These are phyloP conservation scores for Boletus sensibilis DNA, from an alignment of 768 basidiomycete species.

Conservation along the genomic window DNA sequence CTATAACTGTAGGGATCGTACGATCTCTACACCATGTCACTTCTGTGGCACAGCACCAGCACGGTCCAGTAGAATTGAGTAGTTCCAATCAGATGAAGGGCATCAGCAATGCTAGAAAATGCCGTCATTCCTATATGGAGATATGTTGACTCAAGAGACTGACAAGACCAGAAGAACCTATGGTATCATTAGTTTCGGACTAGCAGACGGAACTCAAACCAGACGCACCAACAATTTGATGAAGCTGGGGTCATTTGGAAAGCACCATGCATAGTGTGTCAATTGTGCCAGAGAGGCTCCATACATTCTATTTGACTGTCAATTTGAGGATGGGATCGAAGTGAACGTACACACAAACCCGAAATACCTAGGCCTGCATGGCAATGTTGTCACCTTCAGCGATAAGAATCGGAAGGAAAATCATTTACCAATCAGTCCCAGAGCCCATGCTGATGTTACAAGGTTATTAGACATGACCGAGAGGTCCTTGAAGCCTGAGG, in stretches of 20 bases:
- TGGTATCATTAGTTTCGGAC: neutral
- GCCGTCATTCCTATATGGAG: neutral
- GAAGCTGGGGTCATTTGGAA: conserved; percentile 1
- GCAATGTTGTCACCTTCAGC: neutral
- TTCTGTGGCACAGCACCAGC: conserved; percentile 6
- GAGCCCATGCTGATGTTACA: conserved; percentile 7
- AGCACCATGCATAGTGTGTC: neutral
- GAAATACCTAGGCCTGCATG: conserved; percentile 5
- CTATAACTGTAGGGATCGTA: too few species aligned
- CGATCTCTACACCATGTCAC: too few species aligned
- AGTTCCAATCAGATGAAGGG: conserved; percentile 1
- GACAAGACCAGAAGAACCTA: conserved; percentile 16
- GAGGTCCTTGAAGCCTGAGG: neutral
- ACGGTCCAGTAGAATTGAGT: conserved; percentile 4
- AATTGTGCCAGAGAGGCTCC: conserved; percentile 8
- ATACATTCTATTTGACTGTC: conserved; percentile 10
- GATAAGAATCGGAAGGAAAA: neutral
- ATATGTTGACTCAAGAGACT: neutral
- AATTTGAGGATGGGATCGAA: neutral
- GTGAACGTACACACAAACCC: neutral
- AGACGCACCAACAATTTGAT: conserved; percentile 14
- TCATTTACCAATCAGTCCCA: conserved; percentile 12
- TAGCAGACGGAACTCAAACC: neutral
- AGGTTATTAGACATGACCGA: conserved; percentile 5
- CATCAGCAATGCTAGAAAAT: conserved; percentile 6